Evolutionary conservation across 2,329 filamentous ascomycete genomes (phyloP).

Genomic region (Blastomyces parvus): DNA sequence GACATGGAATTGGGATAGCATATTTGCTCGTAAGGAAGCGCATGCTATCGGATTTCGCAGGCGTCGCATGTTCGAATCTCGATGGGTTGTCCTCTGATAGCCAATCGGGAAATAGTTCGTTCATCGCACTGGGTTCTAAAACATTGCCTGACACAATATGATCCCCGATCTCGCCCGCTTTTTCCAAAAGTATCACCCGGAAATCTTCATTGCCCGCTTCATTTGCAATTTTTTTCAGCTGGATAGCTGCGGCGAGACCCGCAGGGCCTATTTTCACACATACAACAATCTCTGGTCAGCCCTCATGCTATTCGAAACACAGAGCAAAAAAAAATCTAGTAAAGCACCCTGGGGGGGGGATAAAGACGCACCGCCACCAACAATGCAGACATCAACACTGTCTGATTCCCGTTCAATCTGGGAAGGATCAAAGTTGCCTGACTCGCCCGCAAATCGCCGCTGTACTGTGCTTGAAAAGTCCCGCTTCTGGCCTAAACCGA

Average conservation of each 20-base stretch:
- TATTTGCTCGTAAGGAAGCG: slow-evolving; percentile 78
- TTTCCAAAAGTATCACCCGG: slow-evolving; percentile 83
- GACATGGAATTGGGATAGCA: slow-evolving; percentile 71
- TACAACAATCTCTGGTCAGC: background rate
- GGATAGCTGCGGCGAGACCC: slow-evolving; percentile 84
- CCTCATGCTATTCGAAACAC: background rate
- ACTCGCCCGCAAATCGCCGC: slow-evolving; percentile 36
- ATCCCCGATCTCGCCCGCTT: slow-evolving; percentile 87
- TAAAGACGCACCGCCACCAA: slow-evolving; percentile 61
- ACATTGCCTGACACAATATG: slow-evolving; percentile 96
- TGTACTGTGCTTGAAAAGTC: slow-evolving; percentile 38
- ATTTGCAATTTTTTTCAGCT: slow-evolving; percentile 89
- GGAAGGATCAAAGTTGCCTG: slow-evolving; percentile 52
- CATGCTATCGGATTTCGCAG: slow-evolving; percentile 78
- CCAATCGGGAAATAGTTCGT: slow-evolving; percentile 92
- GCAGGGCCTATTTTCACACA: slow-evolving; percentile 55
- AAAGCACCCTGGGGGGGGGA: background rate
- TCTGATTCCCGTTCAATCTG: slow-evolving; percentile 78
- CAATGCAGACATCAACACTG: slow-evolving; percentile 90
- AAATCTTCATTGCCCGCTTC: slow-evolving; percentile 94
- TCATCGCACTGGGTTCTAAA: slow-evolving; percentile 75
- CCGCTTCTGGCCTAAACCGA: slow-evolving; percentile 26
- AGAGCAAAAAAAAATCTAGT: background rate
- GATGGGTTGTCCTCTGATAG: slow-evolving; percentile 77
- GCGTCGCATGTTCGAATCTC: slow-evolving; percentile 78